Evolutionary conservation across 805 yeast species (phyloP).

Genomic region (Sungouiella thailandica): DNA sequence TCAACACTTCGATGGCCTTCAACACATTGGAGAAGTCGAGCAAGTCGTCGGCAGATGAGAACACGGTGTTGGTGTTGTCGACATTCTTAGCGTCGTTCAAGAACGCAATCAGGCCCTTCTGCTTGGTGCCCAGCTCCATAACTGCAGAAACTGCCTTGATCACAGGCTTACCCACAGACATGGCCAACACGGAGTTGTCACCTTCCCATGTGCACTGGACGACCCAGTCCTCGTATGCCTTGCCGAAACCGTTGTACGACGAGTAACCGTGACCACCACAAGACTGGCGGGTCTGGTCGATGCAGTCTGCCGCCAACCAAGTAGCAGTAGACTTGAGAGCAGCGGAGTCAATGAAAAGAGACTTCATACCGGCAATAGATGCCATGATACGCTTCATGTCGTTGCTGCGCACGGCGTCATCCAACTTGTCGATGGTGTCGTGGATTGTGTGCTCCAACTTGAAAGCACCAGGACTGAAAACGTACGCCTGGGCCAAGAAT

Average conservation of each 20-base stretch:
- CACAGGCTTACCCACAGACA: conserved; percentile 18
- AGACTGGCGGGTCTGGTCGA: conserved; percentile 18
- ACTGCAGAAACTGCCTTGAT: conserved; percentile 13
- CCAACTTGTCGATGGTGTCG: conserved; percentile 12
- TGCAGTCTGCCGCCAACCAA: conserved; percentile 19
- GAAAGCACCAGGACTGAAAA: conserved; percentile 15
- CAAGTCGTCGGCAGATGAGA: conserved; percentile 10
- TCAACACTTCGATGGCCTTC: conserved; percentile 15
- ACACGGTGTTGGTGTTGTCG: conserved; percentile 10
- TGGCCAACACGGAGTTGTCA: conserved; percentile 18
- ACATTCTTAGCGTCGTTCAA: conserved; percentile 14
- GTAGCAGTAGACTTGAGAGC: conserved; percentile 17
- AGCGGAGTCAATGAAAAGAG: conserved; percentile 16
- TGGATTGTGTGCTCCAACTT: conserved; percentile 12
- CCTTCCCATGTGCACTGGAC: conserved; percentile 22
- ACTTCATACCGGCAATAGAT: conserved; percentile 12
- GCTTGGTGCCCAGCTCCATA: conserved; percentile 12
- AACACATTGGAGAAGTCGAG: conserved; percentile 10
- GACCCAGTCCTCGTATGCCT: conserved; percentile 18
- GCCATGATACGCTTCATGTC: conserved; percentile 12
- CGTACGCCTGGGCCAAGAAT: conserved; percentile 17
- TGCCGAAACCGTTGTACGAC: conserved; percentile 16
- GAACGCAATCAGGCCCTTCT: conserved; percentile 13
- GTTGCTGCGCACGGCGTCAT: conserved; percentile 10
- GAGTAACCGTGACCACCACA: conserved; percentile 22